Conservation (phyloP, 164 flowering plant species). For the Aristolochia contorta region DNA sequence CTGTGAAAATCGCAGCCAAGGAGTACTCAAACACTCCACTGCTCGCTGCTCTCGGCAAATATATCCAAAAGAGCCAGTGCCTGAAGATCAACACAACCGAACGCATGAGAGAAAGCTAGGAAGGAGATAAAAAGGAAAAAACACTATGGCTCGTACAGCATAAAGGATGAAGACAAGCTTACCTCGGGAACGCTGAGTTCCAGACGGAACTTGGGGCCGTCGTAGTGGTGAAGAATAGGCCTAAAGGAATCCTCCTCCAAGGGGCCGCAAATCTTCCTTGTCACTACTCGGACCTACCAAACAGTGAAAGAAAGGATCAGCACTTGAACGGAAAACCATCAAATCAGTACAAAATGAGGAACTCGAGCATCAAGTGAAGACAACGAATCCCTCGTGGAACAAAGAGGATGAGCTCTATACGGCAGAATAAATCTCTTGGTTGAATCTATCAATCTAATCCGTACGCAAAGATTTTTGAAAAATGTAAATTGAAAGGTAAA, state of each 20-base stretch:
- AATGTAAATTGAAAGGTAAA: neutral
- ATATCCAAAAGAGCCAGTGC: constrained; percentile 61
- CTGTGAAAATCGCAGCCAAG: neutral
- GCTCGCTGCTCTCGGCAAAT: constrained; percentile 22
- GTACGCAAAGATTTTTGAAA: too few relatives aligned
- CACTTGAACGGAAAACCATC: too few relatives aligned
- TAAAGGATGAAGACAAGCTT: neutral
- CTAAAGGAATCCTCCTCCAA: constrained; percentile 93
- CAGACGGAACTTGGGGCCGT: constrained; percentile 97
- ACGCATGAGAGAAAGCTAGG: too few relatives aligned
- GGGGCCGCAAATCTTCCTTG: constrained; percentile 72
- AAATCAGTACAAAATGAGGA: too few relatives aligned
- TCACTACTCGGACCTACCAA: constrained; percentile 55
- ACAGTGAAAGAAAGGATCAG: neutral
- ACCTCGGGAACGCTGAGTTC: constrained; percentile 91
- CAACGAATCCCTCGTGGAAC: too few relatives aligned
- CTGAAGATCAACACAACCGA: constrained; percentile 19
- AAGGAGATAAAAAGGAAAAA: too few relatives aligned
- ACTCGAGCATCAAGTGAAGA: too few relatives aligned
- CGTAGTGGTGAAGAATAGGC: constrained; percentile 96
- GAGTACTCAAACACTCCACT: neutral
- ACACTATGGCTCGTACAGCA: neutral
- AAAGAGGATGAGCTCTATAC: too few relatives aligned
- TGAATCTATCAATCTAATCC: too few relatives aligned
- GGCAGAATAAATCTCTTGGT: too few relatives aligned